phyloP scores from a whole-genome alignment of 805 yeast genomes.

The Wilhelminamyces savonicus region DNA sequence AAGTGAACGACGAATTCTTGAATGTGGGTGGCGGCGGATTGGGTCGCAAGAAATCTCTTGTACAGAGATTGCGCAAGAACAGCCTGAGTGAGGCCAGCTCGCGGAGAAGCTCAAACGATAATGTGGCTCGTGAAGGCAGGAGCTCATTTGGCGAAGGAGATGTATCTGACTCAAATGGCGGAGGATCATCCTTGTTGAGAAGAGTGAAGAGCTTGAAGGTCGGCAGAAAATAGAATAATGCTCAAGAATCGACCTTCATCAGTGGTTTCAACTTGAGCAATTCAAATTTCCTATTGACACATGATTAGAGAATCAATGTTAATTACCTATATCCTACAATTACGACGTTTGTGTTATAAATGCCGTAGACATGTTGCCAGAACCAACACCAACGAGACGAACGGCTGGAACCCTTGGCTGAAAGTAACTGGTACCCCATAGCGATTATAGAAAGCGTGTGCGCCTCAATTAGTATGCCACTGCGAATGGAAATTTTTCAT shows the following conservation, averaged over 20 bases:
- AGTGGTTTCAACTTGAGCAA: neutral
- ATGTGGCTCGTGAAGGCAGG: constrained; percentile 7
- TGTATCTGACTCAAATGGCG: no score
- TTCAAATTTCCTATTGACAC: neutral
- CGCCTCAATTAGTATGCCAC: no score
- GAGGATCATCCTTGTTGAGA: constrained; percentile 49
- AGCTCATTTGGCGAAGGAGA: constrained; percentile 9
- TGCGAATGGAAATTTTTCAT: no score
- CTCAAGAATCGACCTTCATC: neutral
- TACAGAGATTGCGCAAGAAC: constrained; percentile 51
- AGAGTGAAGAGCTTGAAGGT: constrained; percentile 90
- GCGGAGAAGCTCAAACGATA: constrained; percentile 26
- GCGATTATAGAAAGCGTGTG: no score
- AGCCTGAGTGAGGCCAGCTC: constrained; percentile 24
- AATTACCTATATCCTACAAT: no score
- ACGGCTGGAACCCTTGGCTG: no score
- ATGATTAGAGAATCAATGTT: neutral
- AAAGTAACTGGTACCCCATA: no score
- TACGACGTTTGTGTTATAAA: no score
- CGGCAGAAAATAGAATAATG: constrained; percentile 35
- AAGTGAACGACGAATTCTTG: constrained; percentile 23
- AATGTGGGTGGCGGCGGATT: constrained; percentile 37
- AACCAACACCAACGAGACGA: no score
- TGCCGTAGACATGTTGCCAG: no score
- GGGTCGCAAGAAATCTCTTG: constrained; percentile 79